phyloP scores from a whole-genome alignment of 2,329 filamentous ascomycete species.

The Plenodomus tracheiphilus region DNA sequence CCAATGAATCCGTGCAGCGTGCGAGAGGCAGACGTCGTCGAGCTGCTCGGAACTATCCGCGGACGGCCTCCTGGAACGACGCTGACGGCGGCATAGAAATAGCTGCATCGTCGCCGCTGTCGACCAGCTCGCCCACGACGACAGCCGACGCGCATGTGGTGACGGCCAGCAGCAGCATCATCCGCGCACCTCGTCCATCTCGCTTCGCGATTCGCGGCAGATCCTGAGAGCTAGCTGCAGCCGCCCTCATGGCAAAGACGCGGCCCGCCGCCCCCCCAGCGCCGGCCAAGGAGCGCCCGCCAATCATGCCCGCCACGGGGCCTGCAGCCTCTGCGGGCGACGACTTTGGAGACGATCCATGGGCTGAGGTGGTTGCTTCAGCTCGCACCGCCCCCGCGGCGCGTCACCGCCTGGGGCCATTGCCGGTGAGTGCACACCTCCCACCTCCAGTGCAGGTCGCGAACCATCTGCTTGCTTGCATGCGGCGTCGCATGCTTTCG shows the following conservation, averaged over 20 bases:
- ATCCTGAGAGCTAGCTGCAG: conserved; percentile 3
- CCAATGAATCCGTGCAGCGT: neutral
- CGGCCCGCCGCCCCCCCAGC: conserved; percentile 2
- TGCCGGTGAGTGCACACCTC: too few relatives aligned
- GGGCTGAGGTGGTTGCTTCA: neutral
- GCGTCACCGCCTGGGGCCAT: too few relatives aligned
- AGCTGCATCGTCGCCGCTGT: neutral
- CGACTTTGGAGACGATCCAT: conserved; percentile 5
- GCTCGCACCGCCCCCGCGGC: too few relatives aligned
- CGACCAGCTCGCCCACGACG: too few relatives aligned
- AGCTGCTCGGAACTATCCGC: neutral
- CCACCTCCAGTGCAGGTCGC: too few relatives aligned
- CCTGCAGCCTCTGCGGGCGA: neutral
- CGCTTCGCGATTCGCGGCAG: neutral
- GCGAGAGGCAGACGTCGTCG: neutral
- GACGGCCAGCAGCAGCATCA: neutral
- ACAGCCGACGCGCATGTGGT: neutral
- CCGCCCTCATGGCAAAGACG: conserved; percentile 11
- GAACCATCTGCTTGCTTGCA: too few relatives aligned
- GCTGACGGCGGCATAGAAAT: neutral
- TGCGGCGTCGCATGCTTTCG: too few relatives aligned
- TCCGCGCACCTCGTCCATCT: neutral
- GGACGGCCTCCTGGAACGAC: neutral
- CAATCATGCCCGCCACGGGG: neutral
- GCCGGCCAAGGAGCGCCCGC: neutral